These are phyloP conservation scores for Cryptococcus wingfieldii DNA, from an alignment of 1,284 basidiomycete genomes.

Conservation along the genomic window DNA sequence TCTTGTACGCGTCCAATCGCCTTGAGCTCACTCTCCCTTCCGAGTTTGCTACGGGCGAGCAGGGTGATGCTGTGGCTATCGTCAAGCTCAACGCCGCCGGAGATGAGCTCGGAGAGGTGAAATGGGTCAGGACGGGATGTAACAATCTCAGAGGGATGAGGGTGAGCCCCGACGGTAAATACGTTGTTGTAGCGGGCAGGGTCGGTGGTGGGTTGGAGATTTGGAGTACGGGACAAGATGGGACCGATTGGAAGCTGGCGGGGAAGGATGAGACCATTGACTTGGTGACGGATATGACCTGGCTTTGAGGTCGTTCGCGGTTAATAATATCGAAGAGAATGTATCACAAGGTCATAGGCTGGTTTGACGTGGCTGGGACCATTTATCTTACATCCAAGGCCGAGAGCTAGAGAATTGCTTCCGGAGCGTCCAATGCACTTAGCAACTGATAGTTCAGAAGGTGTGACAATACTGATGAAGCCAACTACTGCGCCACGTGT, in stretches of 20 bases:
- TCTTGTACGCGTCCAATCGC: conserved; percentile 46
- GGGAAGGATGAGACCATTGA: conserved; percentile 62
- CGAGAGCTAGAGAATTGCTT: too few species aligned
- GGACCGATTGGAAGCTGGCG: conserved; percentile 48
- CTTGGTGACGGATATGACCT: conserved; percentile 50
- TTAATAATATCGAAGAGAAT: too few species aligned
- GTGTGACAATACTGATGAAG: too few species aligned
- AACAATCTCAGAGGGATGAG: conserved; percentile 42
- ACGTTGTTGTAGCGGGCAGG: conserved; percentile 41
- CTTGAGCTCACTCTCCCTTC: conserved; percentile 31
- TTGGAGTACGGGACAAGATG: conserved; percentile 30
- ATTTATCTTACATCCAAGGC: too few species aligned
- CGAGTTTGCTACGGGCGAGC: conserved; percentile 23
- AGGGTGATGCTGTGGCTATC: conserved; percentile 43
- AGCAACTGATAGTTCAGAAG: too few species aligned
- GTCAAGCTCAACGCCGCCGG: conserved; percentile 27
- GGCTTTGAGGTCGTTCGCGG: conserved; percentile 19
- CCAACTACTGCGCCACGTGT: too few species aligned
- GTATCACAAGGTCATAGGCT: too few species aligned
- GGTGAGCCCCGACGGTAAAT: conserved; percentile 41
- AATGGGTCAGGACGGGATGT: conserved; percentile 35
- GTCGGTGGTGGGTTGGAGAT: conserved; percentile 40
- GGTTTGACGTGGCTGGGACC: too few species aligned
- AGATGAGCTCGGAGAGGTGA: conserved; percentile 21
- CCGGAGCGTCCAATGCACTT: too few species aligned